These are phyloP conservation scores for Pseudevernia furfuracea DNA, from an alignment of 495 filamentous ascomycete species.

Conservation along the genomic window DNA sequence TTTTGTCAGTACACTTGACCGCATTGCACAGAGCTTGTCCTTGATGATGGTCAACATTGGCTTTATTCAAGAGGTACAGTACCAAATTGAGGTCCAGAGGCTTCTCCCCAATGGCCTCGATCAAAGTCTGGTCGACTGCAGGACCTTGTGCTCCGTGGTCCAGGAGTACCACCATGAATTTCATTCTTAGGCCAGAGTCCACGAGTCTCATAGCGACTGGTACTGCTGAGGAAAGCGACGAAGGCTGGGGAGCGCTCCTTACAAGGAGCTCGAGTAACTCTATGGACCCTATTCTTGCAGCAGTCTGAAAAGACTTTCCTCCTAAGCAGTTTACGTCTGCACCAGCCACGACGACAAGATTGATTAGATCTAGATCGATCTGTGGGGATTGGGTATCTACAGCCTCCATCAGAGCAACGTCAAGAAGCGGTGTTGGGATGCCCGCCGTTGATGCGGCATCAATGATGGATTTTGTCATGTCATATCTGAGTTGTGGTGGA, in stretches of 20 bases:
- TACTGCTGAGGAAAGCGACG: conserved; percentile 18
- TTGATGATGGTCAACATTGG: conserved; percentile 15
- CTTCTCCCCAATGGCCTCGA: conserved; percentile 9
- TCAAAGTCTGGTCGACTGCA: conserved; percentile 17
- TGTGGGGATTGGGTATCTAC: conserved; percentile 2
- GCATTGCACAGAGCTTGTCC: conserved; percentile 16
- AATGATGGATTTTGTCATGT: conserved; percentile 19
- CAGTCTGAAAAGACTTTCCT: conserved; percentile 15
- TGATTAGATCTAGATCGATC: conserved; percentile 4
- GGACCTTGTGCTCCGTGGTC: conserved; percentile 17
- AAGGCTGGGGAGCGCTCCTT: not conserved
- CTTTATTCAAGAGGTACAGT: conserved; percentile 1
- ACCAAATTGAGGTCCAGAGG: conserved; percentile 15
- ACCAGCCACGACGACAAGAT: conserved; percentile 17
- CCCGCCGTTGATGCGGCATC: conserved; percentile 5
- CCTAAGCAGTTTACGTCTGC: conserved; percentile 16
- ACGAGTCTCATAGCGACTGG: conserved; percentile 9
- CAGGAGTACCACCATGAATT: conserved; percentile 10
- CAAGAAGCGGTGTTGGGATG: conserved; percentile 8
- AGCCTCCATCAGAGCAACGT: conserved; percentile 14
- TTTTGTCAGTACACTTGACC: not conserved
- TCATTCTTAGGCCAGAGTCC: not conserved
- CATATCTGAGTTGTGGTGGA: conserved; percentile 11
- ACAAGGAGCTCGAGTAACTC: conserved; percentile 20
- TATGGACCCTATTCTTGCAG: conserved; percentile 6